Conservation (phyloP, 75 land plant species). For the Gnetum montanum region DNA sequence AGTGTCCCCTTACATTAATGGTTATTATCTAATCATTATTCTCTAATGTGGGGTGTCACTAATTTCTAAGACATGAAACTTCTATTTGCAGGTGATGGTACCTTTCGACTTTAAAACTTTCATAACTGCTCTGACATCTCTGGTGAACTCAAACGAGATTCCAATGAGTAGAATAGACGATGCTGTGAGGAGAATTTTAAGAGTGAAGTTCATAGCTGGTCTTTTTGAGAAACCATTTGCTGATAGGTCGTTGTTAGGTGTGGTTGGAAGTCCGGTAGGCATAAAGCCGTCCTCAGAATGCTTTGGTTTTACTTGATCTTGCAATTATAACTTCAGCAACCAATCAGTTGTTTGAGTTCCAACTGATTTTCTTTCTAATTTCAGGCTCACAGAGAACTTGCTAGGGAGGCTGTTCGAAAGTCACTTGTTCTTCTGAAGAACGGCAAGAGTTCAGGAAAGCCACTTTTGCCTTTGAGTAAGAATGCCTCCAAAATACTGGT, state of each 20-base stretch:
- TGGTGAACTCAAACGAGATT: slow-evolving; percentile 55
- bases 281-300: too few species aligned
- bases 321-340: too few species aligned
- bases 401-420: slow-evolving; percentile 67
- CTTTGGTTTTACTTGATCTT: too few species aligned
- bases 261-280: slow-evolving; percentile 33
- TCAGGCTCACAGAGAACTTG: slow-evolving; percentile 51
- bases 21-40: too few species aligned
- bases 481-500: slow-evolving; percentile 62
- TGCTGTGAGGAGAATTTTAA: slow-evolving; percentile 70
- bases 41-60: too few species aligned
- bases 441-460: slow-evolving; percentile 37
- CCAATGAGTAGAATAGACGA: slow-evolving; percentile 63
- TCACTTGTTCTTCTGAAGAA: slow-evolving; percentile 82
- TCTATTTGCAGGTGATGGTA: slow-evolving; percentile 75
- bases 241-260: slow-evolving; percentile 32
- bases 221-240: slow-evolving; percentile 69
- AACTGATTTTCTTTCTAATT: not conserved
- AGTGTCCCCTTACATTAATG: too few species aligned
- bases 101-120: slow-evolving; percentile 53
- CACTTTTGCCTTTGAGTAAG: slow-evolving; percentile 61
- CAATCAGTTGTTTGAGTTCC: too few species aligned
- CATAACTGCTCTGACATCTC: slow-evolving; percentile 36
- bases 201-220: slow-evolving; percentile 72
- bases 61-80: too few species aligned